Evolutionary conservation across 148 eudicot species (phyloP), one percentile per base, ranked within the genome.

Genomic region (Rhododendron vialii): DNA sequence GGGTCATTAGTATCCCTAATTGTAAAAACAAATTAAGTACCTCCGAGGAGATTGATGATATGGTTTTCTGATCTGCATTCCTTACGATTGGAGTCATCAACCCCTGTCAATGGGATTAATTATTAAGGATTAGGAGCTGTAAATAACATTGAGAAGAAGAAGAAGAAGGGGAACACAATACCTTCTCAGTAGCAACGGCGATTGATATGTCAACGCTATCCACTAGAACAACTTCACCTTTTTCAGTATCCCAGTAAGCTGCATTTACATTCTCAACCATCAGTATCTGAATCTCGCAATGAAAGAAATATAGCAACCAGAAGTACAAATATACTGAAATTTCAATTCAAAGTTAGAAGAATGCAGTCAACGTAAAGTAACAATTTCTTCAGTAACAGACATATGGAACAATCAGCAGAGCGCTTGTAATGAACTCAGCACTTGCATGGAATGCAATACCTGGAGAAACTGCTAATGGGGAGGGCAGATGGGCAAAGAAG

Each of bases 111-210:
- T 45, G 38, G 82, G 78, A 85, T 47, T 65, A 45, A 33, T 51
- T 9, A 77, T 82, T 26, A 79, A 82, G 85, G 85, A 89, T 55
- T 24, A 84, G 73, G 65, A 10, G 24, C 35, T 24, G 36, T 69
- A 43, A 77, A 36, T 17, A 76, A 33, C 30, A 47, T 86, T 50
- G 43, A 22, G 30, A 74, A 85, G 67, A 28, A 84, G 67, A 30
- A 30, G 30, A 30, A 84, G n/a, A 33, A 82, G 48, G 61, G 77
- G 26, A 85, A 45, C 43, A 55, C 35, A 50, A 84, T 85, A 95
- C 99, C 98, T 95, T 98, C 86, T 98, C 99, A 61, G 99, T 95
- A 84, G 99, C 99, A 88, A 98, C 99, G 43, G 99, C 99, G 89
- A 98, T 93, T 51, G 99, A 95, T 88, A 95, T 94, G 89, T 98